Percentiles rank a stretch among this genome's conserved stretches.
phyloP scores from a whole-genome alignment of 169 alveolate species.

The Plasmodium berghei region DNA sequence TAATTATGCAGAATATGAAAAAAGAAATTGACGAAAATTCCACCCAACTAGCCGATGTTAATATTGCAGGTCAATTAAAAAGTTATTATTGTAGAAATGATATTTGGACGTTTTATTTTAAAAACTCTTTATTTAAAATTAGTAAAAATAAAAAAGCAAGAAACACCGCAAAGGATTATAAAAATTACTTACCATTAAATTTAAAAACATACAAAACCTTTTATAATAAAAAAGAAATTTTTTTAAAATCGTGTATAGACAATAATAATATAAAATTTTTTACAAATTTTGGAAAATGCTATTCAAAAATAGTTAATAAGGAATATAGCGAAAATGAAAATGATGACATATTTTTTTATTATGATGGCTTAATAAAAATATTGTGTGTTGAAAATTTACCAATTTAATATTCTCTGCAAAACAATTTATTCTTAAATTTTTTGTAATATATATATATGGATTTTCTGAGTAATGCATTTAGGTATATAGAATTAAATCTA shows the following conservation, averaged over 20 bases:
- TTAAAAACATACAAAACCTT: slow-evolving; percentile 56
- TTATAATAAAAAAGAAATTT: slow-evolving; percentile 58
- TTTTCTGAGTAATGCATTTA: too few relatives aligned
- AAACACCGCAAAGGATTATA: slow-evolving; percentile 43
- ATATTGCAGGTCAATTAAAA: slow-evolving; percentile 57
- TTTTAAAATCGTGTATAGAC: slow-evolving; percentile 59
- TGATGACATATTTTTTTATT: slow-evolving; percentile 64
- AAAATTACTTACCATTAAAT: slow-evolving; percentile 64
- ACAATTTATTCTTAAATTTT: too few relatives aligned
- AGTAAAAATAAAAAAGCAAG: slow-evolving; percentile 51
- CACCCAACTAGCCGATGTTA: slow-evolving; percentile 48
- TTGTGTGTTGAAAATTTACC: slow-evolving; percentile 40
- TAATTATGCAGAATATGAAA: slow-evolving; percentile 37
- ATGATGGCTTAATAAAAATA: slow-evolving; percentile 61
- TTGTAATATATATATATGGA: background rate
- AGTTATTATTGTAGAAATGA: slow-evolving; percentile 70
- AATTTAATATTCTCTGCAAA: background rate
- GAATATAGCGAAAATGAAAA: slow-evolving; percentile 42
- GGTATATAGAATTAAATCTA: too few relatives aligned
- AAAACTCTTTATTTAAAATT: slow-evolving; percentile 60
- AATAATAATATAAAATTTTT: slow-evolving; percentile 63
- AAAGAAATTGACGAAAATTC: slow-evolving; percentile 70
- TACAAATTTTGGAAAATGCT: slow-evolving; percentile 48
- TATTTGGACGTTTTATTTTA: slow-evolving; percentile 70
- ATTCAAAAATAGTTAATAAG: slow-evolving; percentile 31